Percentiles rank a stretch among this genome's conserved stretches.
Conservation (phyloP, 2,329 filamentous ascomycete genomes). For the Lecanicillium sp. region DNA sequence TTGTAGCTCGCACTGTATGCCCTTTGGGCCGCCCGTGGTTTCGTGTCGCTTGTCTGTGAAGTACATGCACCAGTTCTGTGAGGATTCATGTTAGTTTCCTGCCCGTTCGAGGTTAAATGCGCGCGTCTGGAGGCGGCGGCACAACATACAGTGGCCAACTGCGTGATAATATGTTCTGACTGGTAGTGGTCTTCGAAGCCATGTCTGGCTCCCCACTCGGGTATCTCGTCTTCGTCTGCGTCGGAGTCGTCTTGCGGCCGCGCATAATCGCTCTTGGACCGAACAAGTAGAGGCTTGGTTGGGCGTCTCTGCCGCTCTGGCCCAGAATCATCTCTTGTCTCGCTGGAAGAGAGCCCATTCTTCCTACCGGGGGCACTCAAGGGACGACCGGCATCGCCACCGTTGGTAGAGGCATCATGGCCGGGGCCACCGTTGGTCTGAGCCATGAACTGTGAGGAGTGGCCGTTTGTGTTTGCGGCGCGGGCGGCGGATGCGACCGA, state of each 20-base stretch:
- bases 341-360: slow-evolving; percentile 20
- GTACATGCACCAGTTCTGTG: slow-evolving; percentile 97
- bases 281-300: slow-evolving; percentile 42
- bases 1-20: slow-evolving; percentile 58
- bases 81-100: no score
- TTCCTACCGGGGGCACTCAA: slow-evolving; percentile 39
- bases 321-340: slow-evolving; percentile 23
- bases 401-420: slow-evolving; percentile 1
- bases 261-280: slow-evolving; percentile 50
- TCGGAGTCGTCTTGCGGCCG: slow-evolving; percentile 32
- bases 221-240: slow-evolving; percentile 38
- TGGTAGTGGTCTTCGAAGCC: slow-evolving; percentile 91
- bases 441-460: slow-evolving; percentile 5
- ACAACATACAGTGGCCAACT: slow-evolving; percentile 66
- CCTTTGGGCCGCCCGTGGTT: slow-evolving; percentile 80
- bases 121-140: slow-evolving; percentile 7
- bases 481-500: slow-evolving; percentile 3
- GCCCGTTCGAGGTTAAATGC: slow-evolving; percentile 7
- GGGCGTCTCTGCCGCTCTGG: slow-evolving; percentile 29
- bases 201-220: slow-evolving; percentile 60
- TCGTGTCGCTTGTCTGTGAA: slow-evolving; percentile 98
- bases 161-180: slow-evolving; percentile 79
- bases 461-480: slow-evolving; percentile 4
- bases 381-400: slow-evolving; percentile 28
- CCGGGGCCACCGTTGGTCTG: slow-evolving; percentile 3